These are phyloP conservation scores for Fusarium coffeatum DNA, from an alignment of 2,329 filamentous ascomycete species.

Conservation along the genomic window DNA sequence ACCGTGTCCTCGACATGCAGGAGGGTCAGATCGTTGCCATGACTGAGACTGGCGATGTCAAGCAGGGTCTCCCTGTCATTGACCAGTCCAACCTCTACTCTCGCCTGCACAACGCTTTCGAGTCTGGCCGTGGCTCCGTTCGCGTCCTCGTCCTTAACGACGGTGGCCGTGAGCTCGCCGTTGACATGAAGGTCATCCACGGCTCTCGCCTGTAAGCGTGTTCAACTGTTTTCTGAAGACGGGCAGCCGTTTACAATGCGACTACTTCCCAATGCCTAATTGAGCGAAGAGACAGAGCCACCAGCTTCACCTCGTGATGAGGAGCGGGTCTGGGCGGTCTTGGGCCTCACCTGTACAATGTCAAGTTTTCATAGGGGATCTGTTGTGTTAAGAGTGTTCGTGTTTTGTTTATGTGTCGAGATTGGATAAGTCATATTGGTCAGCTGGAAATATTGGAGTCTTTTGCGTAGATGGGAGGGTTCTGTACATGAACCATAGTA, in stretches of 20 bases:
- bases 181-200: constrained; percentile 99
- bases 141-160: constrained; percentile 97
- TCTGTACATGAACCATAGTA: constrained; percentile 57
- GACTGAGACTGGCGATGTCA: constrained; percentile 99
- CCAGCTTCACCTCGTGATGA: constrained; percentile 25
- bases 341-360: constrained; percentile 39
- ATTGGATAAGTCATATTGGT: constrained; percentile 51
- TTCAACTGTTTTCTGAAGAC: constrained; percentile 36
- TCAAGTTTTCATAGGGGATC: constrained; percentile 24
- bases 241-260: constrained; percentile 41
- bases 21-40: constrained; percentile 91
- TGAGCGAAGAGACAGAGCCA: constrained; percentile 29
- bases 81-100: constrained; percentile 91
- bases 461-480: constrained; percentile 56
- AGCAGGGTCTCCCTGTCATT: constrained; percentile 92
- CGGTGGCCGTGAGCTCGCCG: constrained; percentile 90
- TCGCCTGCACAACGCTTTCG: constrained; percentile 85
- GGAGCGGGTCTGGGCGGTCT: constrained; percentile 29
- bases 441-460: constrained; percentile 53
- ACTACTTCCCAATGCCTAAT: constrained; percentile 38
- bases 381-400: constrained; percentile 46
- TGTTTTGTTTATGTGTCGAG: constrained; percentile 45
- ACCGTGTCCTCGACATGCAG: constrained; percentile 97
- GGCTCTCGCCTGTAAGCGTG: constrained; percentile 71
- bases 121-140: constrained; percentile 91